phyloP scores from a whole-genome alignment of 257 asterid species.

The Galeopsis tetrahit region DNA sequence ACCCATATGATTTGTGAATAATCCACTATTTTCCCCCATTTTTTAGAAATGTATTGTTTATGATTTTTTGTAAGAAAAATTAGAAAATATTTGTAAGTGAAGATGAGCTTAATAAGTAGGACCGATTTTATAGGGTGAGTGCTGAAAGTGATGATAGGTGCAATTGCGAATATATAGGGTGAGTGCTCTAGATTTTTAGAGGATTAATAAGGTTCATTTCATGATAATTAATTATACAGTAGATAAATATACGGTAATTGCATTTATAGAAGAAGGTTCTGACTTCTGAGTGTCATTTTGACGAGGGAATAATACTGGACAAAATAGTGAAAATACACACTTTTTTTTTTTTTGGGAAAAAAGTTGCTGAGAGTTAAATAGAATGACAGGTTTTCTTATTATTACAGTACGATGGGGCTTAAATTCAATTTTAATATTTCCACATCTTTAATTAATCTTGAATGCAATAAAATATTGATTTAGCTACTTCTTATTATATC shows the following conservation, averaged over 20 bases:
- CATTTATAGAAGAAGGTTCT: slow-evolving; percentile 22
- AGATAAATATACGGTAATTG: neutral
- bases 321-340: slow-evolving; percentile 12
- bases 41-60: too few species aligned
- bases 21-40: too few species aligned
- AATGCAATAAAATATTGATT: too few species aligned
- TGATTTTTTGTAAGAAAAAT: too few species aligned
- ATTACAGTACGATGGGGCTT: neutral
- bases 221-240: neutral
- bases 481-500: too few species aligned
- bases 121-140: too few species aligned
- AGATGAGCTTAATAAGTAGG: too few species aligned
- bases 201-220: neutral
- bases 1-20: too few species aligned
- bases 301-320: slow-evolving; percentile 25
- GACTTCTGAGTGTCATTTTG: slow-evolving; percentile 7
- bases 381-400: neutral
- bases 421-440: neutral
- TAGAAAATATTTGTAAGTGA: too few species aligned
- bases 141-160: too few species aligned
- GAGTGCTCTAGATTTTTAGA: neutral
- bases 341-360: neutral
- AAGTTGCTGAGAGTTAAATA: neutral
- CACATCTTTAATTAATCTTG: too few species aligned
- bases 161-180: too few species aligned